Evolutionary conservation across 768 basidiomycete genomes (phyloP).

Genomic region (Hericium coralloides): DNA sequence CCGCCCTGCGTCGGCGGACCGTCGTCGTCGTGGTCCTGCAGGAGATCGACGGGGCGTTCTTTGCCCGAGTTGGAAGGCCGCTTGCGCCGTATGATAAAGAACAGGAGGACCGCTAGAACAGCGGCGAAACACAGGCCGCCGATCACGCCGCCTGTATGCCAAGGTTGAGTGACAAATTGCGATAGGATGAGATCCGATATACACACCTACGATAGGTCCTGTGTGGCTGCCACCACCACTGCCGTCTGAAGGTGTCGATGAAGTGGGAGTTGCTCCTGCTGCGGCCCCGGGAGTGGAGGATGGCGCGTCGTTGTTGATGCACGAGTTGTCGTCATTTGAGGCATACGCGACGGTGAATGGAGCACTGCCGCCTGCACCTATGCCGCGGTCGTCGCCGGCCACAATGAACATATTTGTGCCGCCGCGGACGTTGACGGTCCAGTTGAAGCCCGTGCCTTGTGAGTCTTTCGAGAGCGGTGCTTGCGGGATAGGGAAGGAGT

Average conservation of each 20-base stretch:
- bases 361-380: slow-evolving; percentile 60
- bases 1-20: slow-evolving; percentile 39
- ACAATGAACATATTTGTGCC: slow-evolving; percentile 62
- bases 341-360: slow-evolving; percentile 47
- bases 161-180: slow-evolving; percentile 8
- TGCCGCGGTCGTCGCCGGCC: slow-evolving; percentile 58
- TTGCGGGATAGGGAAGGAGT: slow-evolving; percentile 59
- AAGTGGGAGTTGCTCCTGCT: slow-evolving; percentile 66
- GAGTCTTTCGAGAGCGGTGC: slow-evolving; percentile 32
- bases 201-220: slow-evolving; percentile 8
- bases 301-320: slow-evolving; percentile 52
- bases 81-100: slow-evolving; percentile 42
- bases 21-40: slow-evolving; percentile 42
- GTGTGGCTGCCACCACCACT: slow-evolving; percentile 16
- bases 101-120: slow-evolving; percentile 32
- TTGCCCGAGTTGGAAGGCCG: slow-evolving; percentile 29
- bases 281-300: slow-evolving; percentile 72
- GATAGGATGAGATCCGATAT: neutral
- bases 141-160: slow-evolving; percentile 45
- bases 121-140: slow-evolving; percentile 45
- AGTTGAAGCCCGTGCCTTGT: slow-evolving; percentile 58
- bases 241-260: slow-evolving; percentile 28
- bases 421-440: slow-evolving; percentile 54
- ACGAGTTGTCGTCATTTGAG: slow-evolving; percentile 40
- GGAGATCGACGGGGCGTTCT: slow-evolving; percentile 59